Evolutionary conservation across 106 monocot species (phyloP).

Genomic region (Triglochin maritima): DNA sequence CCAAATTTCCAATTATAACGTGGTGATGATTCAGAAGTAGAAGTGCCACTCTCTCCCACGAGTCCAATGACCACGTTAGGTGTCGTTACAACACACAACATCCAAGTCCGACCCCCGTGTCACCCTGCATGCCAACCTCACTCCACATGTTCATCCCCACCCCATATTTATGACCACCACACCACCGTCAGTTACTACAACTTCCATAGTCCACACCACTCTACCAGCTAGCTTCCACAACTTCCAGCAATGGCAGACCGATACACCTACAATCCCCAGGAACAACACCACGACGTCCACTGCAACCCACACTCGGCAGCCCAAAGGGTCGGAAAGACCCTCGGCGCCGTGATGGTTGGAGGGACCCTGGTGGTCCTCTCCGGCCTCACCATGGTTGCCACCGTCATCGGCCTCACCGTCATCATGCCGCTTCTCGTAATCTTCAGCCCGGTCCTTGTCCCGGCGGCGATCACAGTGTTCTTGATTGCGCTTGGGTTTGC

Average conservation of each 20-base stretch:
- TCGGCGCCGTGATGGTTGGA: conserved; percentile 32
- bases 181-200: neutral
- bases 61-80: too few species aligned
- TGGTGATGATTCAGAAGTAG: too few species aligned
- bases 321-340: conserved; percentile 23
- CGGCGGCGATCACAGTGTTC: conserved; percentile 36
- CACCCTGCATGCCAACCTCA: neutral
- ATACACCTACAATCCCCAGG: neutral
- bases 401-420: conserved; percentile 49
- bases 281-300: neutral
- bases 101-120: too few species aligned
- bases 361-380: conserved; percentile 58
- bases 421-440: conserved; percentile 61
- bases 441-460: conserved; percentile 77
- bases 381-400: conserved; percentile 55
- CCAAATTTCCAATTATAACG: too few species aligned
- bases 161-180: neutral
- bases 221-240: too few species aligned
- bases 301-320: conserved; percentile 20
- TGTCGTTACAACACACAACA: too few species aligned
- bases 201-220: too few species aligned
- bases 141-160: neutral
- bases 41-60: too few species aligned
- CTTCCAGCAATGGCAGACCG: too few species aligned
- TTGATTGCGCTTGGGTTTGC: conserved; percentile 50